A percentile compares a stretch with the other conserved stretches of the same genome.
These are phyloP conservation scores for Malassezia vespertilionis DNA, from an alignment of 1,284 basidiomycete species.

Conservation along the genomic window DNA sequence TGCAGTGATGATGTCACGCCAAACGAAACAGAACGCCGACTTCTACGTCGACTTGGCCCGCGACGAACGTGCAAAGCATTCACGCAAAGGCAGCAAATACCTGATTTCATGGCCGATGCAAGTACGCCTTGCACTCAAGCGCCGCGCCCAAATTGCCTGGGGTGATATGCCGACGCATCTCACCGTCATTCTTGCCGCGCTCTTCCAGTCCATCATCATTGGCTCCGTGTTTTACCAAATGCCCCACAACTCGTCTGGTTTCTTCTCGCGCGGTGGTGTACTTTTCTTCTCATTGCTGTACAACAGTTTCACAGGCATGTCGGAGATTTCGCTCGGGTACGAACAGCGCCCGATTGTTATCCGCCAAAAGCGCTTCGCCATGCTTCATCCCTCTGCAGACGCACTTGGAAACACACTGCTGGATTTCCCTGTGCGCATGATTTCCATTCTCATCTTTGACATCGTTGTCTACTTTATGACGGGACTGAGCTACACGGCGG, in stretches of 20 bases:
- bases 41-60: slow-evolving; percentile 8
- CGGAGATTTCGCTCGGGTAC: slow-evolving; percentile 59
- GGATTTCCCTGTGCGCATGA: slow-evolving; percentile 58
- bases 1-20: slow-evolving; percentile 18
- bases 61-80: slow-evolving; percentile 13
- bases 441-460: slow-evolving; percentile 53
- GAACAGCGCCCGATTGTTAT: slow-evolving; percentile 62
- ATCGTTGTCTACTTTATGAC: slow-evolving; percentile 61
- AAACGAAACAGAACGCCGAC: slow-evolving; percentile 15
- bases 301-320: slow-evolving; percentile 38
- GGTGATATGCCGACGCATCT: slow-evolving; percentile 52
- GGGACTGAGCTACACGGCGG: slow-evolving; percentile 52
- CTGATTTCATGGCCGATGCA: slow-evolving; percentile 66
- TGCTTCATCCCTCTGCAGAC: slow-evolving; percentile 49
- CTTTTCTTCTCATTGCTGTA: slow-evolving; percentile 38
- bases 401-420: slow-evolving; percentile 61
- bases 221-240: slow-evolving; percentile 61
- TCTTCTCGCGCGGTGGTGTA: slow-evolving; percentile 34
- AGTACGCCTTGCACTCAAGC: slow-evolving; percentile 53
- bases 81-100: slow-evolving; percentile 46
- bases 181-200: slow-evolving; percentile 28
- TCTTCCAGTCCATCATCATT: slow-evolving; percentile 57
- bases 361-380: slow-evolving; percentile 52
- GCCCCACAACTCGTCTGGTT: slow-evolving; percentile 27
- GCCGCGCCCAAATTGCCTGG: slow-evolving; percentile 56